These are phyloP conservation scores for Friedmanniomyces endolithicus DNA, from an alignment of 495 filamentous ascomycete species.

Conservation along the genomic window DNA sequence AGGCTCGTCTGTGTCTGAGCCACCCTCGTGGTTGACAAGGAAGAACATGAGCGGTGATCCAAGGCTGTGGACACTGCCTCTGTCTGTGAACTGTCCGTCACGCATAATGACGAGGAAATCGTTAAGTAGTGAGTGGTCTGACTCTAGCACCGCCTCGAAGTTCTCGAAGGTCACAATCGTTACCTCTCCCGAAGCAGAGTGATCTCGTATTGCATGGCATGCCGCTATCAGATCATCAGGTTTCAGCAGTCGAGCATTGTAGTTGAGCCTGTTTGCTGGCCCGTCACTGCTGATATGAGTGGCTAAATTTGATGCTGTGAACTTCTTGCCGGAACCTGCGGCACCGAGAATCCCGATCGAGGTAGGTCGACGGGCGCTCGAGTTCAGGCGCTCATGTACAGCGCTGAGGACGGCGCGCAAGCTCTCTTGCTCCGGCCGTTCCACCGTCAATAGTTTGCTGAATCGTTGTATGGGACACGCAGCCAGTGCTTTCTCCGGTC, in stretches of 20 bases:
- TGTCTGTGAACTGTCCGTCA: conserved; percentile 15
- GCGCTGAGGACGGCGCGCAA: conserved; percentile 14
- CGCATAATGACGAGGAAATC: conserved; percentile 15
- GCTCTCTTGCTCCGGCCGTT: conserved; percentile 19
- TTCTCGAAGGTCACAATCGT: conserved; percentile 19
- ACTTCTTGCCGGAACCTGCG: conserved; percentile 20
- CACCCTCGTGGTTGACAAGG: conserved; percentile 14
- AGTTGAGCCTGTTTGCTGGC: conserved; percentile 6
- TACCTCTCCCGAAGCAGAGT: conserved; percentile 3
- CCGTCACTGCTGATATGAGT: background rate
- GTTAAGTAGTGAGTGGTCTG: conserved; percentile 1
- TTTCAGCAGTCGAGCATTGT: conserved; percentile 11
- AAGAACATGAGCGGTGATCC: conserved; percentile 16
- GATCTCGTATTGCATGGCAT: conserved; percentile 18
- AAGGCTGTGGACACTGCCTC: conserved; percentile 6
- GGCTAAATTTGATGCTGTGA: conserved; percentile 9
- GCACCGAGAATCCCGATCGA: conserved; percentile 18
- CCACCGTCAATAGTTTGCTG: conserved; percentile 8
- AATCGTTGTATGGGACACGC: conserved; percentile 13
- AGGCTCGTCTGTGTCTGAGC: background rate
- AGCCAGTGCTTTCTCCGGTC: conserved; percentile 12
- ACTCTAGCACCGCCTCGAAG: conserved; percentile 13
- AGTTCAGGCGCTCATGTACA: conserved; percentile 13
- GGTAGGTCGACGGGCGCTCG: conserved; percentile 4
- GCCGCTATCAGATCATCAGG: conserved; percentile 1